Percentiles rank a stretch among this genome's conserved stretches.
These are phyloP conservation scores for Lepidium campestre DNA, from an alignment of 441 rosid genomes.

Conservation along the genomic window DNA sequence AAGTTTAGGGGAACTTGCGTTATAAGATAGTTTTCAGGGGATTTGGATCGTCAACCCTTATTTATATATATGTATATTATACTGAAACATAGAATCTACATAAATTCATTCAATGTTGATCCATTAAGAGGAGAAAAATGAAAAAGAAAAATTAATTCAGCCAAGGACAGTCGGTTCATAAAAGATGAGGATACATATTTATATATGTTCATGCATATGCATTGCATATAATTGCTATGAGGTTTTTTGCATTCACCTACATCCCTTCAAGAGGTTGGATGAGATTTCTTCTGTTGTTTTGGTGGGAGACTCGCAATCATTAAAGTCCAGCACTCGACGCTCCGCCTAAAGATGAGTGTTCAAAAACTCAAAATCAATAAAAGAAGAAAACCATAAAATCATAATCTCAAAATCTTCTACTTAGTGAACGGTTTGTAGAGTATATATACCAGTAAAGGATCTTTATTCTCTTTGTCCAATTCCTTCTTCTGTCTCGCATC, in stretches of 20 bases:
- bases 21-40: too few species aligned
- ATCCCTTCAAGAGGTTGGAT: conserved; percentile 11
- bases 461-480: conserved; percentile 36
- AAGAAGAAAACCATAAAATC: background rate
- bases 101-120: conserved; percentile 4
- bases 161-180: conserved; percentile 9
- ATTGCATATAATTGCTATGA: background rate
- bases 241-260: conserved; percentile 15
- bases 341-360: conserved; percentile 41
- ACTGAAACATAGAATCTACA: conserved; percentile 23
- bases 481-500: conserved; percentile 43
- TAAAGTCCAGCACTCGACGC: conserved; percentile 82
- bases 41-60: too few species aligned
- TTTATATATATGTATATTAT: conserved; percentile 9
- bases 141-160: background rate
- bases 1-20: too few species aligned
- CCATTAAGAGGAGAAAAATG: background rate
- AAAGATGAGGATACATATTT: conserved; percentile 15
- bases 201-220: conserved; percentile 21
- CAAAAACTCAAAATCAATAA: background rate
- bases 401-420: background rate
- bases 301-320: conserved; percentile 78
- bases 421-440: background rate
- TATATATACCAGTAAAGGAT: conserved; percentile 21
- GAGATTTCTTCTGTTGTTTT: conserved; percentile 37